phyloP scores from a whole-genome alignment of 495 filamentous ascomycete species.

The Umbilicaria muhlenbergii region DNA sequence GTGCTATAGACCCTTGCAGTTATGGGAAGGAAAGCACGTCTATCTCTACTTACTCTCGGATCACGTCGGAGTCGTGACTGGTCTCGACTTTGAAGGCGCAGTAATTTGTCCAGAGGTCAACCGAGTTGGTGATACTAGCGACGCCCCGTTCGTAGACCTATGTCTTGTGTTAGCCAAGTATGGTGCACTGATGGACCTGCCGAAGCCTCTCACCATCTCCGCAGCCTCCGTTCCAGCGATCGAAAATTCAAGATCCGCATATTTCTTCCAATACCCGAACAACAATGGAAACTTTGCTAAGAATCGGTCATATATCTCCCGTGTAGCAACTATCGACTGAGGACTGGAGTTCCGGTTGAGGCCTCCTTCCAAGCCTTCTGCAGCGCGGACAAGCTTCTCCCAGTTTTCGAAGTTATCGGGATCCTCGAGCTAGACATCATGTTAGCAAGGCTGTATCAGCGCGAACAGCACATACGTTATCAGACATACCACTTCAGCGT shows the following conservation, averaged over 20 bases:
- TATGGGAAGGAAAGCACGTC: slow-evolving; percentile 57
- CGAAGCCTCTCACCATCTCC: slow-evolving; percentile 59
- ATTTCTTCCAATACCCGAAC: slow-evolving; percentile 99
- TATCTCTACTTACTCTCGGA: slow-evolving; percentile 94
- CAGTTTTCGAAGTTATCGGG: slow-evolving; percentile 88
- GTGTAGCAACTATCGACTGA: slow-evolving; percentile 71
- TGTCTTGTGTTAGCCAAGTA: slow-evolving; percentile 13
- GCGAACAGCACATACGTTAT: slow-evolving; percentile 1
- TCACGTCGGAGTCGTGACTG: slow-evolving; percentile 81
- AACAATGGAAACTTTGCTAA: slow-evolving; percentile 89
- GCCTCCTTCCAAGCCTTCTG: slow-evolving; percentile 76
- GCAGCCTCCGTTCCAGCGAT: slow-evolving; percentile 95
- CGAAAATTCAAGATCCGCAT: slow-evolving; percentile 93
- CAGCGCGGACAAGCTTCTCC: slow-evolving; percentile 79
- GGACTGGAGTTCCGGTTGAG: slow-evolving; percentile 94
- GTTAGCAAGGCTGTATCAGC: not conserved
- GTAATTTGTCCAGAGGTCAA: slow-evolving; percentile 94
- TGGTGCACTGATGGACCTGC: too few species aligned
- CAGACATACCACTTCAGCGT: slow-evolving; percentile 58
- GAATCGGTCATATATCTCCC: slow-evolving; percentile 80
- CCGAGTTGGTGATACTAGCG: slow-evolving; percentile 81
- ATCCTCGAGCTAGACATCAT: slow-evolving; percentile 39
- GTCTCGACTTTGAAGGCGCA: slow-evolving; percentile 96
- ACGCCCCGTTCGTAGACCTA: slow-evolving; percentile 95
- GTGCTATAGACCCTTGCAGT: slow-evolving; percentile 25